These are phyloP conservation scores for Metarhizium sp. DNA, from an alignment of 2,329 filamentous ascomycete species.

Conservation along the genomic window DNA sequence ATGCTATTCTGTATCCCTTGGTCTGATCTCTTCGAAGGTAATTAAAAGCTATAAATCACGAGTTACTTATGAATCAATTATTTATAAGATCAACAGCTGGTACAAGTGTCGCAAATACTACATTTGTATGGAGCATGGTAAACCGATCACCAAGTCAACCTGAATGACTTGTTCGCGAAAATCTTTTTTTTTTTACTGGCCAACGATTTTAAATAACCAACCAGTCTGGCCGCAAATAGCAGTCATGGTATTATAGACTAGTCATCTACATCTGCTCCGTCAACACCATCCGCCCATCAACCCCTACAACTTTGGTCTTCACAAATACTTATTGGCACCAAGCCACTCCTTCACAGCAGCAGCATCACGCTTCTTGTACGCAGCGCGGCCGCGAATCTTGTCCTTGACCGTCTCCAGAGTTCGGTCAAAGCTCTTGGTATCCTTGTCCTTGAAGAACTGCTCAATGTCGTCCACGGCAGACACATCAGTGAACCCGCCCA, in stretches of 20 bases:
- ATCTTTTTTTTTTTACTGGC: too few species aligned
- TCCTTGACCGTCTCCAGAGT: conserved; percentile 80
- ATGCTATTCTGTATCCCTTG: too few species aligned
- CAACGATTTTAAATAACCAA: too few species aligned
- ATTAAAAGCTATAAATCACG: too few species aligned
- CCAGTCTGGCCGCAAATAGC: background rate
- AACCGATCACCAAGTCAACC: too few species aligned
- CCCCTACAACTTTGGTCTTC: conserved; percentile 7
- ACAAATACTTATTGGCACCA: conserved; percentile 35
- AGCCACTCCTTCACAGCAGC: conserved; percentile 73
- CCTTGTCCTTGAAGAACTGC: conserved; percentile 76
- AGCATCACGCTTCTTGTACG: conserved; percentile 72
- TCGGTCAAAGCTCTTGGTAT: conserved; percentile 78
- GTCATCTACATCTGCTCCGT: background rate
- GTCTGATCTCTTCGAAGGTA: too few species aligned
- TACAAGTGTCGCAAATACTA: too few species aligned
- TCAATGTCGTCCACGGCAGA: conserved; percentile 67
- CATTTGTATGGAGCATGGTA: too few species aligned
- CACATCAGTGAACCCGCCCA: conserved; percentile 69
- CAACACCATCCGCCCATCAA: background rate
- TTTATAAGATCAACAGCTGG: too few species aligned
- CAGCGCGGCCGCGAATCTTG: conserved; percentile 72
- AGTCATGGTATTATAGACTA: background rate
- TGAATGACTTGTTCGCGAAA: too few species aligned
- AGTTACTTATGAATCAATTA: too few species aligned